phyloP scores from a whole-genome alignment of 176 grass and related monocot species.

The Ensete ventricosum region DNA sequence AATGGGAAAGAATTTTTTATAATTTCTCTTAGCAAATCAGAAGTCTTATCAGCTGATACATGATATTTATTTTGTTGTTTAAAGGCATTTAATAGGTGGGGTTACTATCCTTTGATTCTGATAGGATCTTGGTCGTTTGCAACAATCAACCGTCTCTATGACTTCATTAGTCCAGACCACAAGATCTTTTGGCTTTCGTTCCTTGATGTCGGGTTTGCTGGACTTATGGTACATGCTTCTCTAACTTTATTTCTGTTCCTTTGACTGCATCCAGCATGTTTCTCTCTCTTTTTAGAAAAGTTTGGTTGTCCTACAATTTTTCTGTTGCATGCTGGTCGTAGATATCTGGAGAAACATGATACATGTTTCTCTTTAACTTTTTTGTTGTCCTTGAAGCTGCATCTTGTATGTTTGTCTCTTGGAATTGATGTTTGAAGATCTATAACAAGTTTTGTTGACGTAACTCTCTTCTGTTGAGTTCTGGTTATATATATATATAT shows the following conservation, averaged over 20 bases:
- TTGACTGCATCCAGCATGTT: neutral
- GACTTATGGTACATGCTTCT: slow-evolving; percentile 64
- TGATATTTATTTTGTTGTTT: slow-evolving; percentile 11
- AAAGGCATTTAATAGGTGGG: slow-evolving; percentile 88
- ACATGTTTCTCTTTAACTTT: no score
- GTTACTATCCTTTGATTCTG: slow-evolving; percentile 93
- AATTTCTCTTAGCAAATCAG: neutral
- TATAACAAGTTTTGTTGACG: no score
- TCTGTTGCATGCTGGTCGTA: neutral
- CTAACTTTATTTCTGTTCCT: neutral
- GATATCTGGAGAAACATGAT: neutral
- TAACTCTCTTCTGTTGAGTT: no score
- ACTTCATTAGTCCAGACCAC: slow-evolving; percentile 63
- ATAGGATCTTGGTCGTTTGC: slow-evolving; percentile 90
- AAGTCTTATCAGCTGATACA: slow-evolving; percentile 11
- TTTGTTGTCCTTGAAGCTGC: no score
- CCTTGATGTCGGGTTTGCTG: slow-evolving; percentile 79
- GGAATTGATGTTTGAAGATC: no score
- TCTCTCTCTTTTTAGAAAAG: neutral
- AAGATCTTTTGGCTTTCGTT: slow-evolving; percentile 94
- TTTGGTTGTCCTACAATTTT: neutral
- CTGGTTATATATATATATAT: no score
- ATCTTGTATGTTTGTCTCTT: no score
- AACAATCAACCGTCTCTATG: slow-evolving; percentile 77
- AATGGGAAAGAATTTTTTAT: neutral